Evolutionary conservation across 2,329 filamentous ascomycete species (phyloP).

Genomic region (Raffaelea albimanens): DNA sequence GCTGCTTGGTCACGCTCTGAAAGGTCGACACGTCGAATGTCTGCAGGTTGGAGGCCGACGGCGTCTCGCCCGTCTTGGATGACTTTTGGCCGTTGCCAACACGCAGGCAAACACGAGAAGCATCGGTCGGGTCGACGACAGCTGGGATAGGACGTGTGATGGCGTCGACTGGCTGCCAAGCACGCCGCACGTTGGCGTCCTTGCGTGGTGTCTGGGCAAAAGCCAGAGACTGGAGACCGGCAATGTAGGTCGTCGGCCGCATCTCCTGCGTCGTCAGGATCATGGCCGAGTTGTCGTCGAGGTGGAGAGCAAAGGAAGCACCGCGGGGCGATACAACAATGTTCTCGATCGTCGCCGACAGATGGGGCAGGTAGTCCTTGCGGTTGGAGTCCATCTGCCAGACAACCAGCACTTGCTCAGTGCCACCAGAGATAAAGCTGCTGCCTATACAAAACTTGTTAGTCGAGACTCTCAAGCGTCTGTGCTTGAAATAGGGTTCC

Average conservation of each 20-base stretch:
- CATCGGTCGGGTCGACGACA: conserved; percentile 49
- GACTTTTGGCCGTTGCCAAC: conserved; percentile 54
- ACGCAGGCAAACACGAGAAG: conserved; percentile 58
- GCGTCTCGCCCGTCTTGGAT: conserved; percentile 37
- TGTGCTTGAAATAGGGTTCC: conserved; percentile 9
- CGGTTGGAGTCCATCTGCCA: conserved; percentile 89
- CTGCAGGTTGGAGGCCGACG: conserved; percentile 58
- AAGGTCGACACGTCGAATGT: conserved; percentile 76
- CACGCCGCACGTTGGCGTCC: conserved; percentile 42
- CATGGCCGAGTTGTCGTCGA: conserved; percentile 90
- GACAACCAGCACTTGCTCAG: conserved; percentile 78
- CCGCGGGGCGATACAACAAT: conserved; percentile 73
- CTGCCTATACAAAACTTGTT: conserved; percentile 50
- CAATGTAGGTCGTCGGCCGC: conserved; percentile 72
- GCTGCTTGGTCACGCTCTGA: conserved; percentile 74
- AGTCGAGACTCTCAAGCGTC: conserved; percentile 13
- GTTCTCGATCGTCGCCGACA: conserved; percentile 76
- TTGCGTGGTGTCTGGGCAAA: conserved; percentile 40
- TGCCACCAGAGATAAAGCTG: conserved; percentile 87
- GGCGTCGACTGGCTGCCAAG: conserved; percentile 34
- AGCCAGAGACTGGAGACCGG: conserved; percentile 64
- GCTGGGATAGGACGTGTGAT: conserved; percentile 46
- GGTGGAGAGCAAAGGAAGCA: conserved; percentile 70
- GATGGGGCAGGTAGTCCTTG: conserved; percentile 78
- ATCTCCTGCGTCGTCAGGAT: conserved; percentile 84